Evolutionary conservation across 139 green algal species (phyloP).

Genomic region (Chlorella ohadii): DNA sequence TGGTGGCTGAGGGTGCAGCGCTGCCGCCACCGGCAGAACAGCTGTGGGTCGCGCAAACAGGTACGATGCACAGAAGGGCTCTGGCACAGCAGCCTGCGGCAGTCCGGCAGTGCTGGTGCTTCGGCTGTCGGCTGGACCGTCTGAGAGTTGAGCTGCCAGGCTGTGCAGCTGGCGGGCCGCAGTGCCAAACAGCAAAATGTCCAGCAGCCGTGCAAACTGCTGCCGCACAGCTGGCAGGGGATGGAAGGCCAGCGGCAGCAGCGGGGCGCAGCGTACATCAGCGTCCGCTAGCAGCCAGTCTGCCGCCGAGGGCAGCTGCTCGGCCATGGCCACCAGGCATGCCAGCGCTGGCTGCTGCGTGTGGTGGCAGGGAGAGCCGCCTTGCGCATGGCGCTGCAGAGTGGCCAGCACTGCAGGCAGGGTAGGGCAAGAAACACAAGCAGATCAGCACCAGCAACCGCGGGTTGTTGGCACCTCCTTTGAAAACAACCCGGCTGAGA

Average conservation of each 20-base stretch:
- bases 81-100: neutral
- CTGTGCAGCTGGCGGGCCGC: neutral
- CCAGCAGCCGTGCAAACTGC: neutral
- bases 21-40: neutral
- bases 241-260: slow-evolving; percentile 24
- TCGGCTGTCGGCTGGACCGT: neutral
- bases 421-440: too few species aligned
- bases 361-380: neutral
- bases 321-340: neutral
- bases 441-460: neutral
- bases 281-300: slow-evolving; percentile 5
- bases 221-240: neutral
- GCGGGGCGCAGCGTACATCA: neutral
- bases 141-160: neutral
- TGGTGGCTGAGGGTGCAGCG: neutral
- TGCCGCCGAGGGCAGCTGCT: neutral
- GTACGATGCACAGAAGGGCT: slow-evolving; percentile 9
- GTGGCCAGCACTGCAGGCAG: neutral
- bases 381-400: neutral
- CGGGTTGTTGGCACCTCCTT: too few species aligned
- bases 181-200: slow-evolving; percentile 5
- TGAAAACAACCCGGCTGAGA: neutral
- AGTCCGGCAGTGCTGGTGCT: neutral
- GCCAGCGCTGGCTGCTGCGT: slow-evolving; percentile 1
- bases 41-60: neutral